Conservation (phyloP, 2,329 filamentous ascomycete genomes). For the Colletotrichum neosansevieriae region DNA sequence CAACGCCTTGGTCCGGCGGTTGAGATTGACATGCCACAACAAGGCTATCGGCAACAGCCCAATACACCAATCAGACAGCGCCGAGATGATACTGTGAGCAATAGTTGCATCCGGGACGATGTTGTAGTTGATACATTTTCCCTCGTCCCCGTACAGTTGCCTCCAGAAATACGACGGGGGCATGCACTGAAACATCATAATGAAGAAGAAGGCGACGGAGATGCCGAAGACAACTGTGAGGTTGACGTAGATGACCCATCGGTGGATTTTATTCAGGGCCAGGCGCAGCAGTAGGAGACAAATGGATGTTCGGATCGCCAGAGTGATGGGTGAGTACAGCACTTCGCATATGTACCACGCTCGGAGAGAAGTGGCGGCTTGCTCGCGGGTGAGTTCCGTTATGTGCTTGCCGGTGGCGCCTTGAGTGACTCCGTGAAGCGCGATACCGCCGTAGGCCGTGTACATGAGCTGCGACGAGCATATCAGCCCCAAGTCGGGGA, state of each 20-base stretch:
- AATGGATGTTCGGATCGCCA: slow-evolving; percentile 55
- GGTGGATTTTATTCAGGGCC: slow-evolving; percentile 49
- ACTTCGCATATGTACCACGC: slow-evolving; percentile 56
- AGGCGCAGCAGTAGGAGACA: slow-evolving; percentile 57
- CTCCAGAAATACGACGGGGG: slow-evolving; percentile 64
- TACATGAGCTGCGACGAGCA: slow-evolving; percentile 48
- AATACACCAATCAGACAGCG: slow-evolving; percentile 61
- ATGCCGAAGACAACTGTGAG: slow-evolving; percentile 51
- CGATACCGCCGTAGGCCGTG: slow-evolving; percentile 48
- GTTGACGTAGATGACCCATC: slow-evolving; percentile 49
- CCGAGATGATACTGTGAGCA: slow-evolving; percentile 59
- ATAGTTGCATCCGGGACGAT: slow-evolving; percentile 58
- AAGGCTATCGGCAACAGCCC: slow-evolving; percentile 63
- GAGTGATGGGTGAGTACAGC: slow-evolving; percentile 55
- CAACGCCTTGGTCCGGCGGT: slow-evolving; percentile 57
- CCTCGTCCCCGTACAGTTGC: slow-evolving; percentile 50
- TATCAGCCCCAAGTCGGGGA: background rate
- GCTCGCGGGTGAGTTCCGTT: slow-evolving; percentile 40
- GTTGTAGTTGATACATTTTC: slow-evolving; percentile 54
- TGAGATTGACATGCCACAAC: slow-evolving; percentile 64
- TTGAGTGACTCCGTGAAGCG: slow-evolving; percentile 49
- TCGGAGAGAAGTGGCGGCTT: slow-evolving; percentile 47
- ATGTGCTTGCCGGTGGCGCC: slow-evolving; percentile 45
- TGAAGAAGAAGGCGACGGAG: slow-evolving; percentile 57
- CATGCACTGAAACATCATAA: slow-evolving; percentile 62